Evolutionary conservation across 371 early-diverging fungal genomes (phyloP).

Genomic region (Enterocytospora artemiae): DNA sequence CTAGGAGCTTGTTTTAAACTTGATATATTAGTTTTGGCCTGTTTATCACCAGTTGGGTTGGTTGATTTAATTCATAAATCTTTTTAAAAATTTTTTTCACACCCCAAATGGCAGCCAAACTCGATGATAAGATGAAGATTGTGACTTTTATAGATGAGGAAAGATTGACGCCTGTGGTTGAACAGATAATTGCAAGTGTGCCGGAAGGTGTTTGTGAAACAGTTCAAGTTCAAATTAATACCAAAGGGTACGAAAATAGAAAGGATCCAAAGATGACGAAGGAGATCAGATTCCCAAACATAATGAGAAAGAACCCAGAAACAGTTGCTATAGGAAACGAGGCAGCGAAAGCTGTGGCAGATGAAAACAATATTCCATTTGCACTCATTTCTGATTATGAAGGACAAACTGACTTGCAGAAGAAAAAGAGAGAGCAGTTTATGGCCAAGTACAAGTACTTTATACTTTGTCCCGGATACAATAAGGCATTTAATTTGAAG

Average conservation of each 20-base stretch:
- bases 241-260: conserved; percentile 97
- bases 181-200: conserved; percentile 31
- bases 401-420: conserved; percentile 96
- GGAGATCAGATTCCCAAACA: conserved; percentile 78
- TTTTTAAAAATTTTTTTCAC: conserved; percentile 5
- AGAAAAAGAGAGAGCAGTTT: conserved; percentile 94
- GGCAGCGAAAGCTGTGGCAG: conserved; percentile 81
- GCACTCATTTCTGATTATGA: conserved; percentile 82
- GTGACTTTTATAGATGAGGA: conserved; percentile 29
- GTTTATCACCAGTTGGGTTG: neutral
- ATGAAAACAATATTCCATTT: conserved; percentile 76
- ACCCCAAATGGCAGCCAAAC: neutral
- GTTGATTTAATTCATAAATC: neutral
- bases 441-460: conserved; percentile 81
- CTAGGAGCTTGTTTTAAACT: neutral
- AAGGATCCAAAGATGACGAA: conserved; percentile 96
- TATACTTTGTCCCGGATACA: conserved; percentile 84
- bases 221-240: conserved; percentile 86
- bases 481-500: conserved; percentile 92
- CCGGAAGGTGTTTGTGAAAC: conserved; percentile 62
- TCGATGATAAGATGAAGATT: conserved; percentile 28
- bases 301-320: conserved; percentile 77
- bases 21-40: neutral
- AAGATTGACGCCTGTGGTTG: conserved; percentile 13
- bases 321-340: conserved; percentile 90